These are phyloP conservation scores for Penicillium psychrofluorescens DNA, from an alignment of 495 filamentous ascomycete genomes.

Conservation along the genomic window DNA sequence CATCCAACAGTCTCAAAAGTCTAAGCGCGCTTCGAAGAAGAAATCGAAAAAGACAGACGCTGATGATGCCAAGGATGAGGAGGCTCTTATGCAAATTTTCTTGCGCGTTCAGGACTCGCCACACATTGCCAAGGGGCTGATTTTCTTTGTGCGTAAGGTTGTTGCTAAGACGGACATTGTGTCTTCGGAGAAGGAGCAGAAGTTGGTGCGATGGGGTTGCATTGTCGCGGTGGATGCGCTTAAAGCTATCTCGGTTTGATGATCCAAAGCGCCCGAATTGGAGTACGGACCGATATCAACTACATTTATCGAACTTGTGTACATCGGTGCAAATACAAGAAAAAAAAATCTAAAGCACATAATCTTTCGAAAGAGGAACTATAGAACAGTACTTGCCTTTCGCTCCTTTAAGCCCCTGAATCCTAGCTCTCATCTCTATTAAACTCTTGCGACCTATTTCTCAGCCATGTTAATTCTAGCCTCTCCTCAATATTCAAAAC, in stretches of 20 bases:
- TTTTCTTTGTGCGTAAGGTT: slow-evolving; percentile 71
- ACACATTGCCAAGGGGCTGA: slow-evolving; percentile 60
- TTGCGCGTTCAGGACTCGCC: slow-evolving; percentile 49
- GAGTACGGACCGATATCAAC: no score
- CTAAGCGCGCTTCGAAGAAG: slow-evolving; percentile 17
- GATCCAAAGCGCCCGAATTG: neutral
- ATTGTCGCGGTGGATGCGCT: slow-evolving; percentile 54
- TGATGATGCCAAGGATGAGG: slow-evolving; percentile 37
- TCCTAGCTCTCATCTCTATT: no score
- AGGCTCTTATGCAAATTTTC: slow-evolving; percentile 58
- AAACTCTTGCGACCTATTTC: no score
- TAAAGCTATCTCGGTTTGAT: slow-evolving; percentile 35
- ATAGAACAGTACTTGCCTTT: no score
- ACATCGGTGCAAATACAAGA: no score
- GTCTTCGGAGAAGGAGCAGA: slow-evolving; percentile 50
- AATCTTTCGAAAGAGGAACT: no score
- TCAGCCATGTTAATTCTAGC: no score
- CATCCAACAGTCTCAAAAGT: slow-evolving; percentile 54
- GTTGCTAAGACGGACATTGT: slow-evolving; percentile 69
- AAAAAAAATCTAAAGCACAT: no score
- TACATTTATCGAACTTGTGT: no score
- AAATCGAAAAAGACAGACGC: slow-evolving; percentile 13
- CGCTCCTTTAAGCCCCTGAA: no score
- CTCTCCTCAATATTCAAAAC: no score
- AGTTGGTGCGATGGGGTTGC: slow-evolving; percentile 62